A percentile compares a stretch with the other conserved stretches of the same genome.
Conservation (phyloP, 2,329 filamentous ascomycete species). For the Aspergillus ochraceus region DNA sequence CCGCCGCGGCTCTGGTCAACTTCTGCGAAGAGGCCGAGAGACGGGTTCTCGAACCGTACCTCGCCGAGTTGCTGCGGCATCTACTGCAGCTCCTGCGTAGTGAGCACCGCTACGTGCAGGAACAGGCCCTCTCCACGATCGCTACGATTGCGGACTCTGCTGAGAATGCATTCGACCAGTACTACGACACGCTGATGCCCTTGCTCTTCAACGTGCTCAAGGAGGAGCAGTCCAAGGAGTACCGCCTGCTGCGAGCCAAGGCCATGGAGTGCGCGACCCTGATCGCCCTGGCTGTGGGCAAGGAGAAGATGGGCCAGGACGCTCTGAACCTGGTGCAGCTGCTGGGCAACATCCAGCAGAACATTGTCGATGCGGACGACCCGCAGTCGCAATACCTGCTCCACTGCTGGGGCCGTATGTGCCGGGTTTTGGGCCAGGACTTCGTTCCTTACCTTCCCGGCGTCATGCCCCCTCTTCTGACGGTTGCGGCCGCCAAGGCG, state of each 20-base stretch:
- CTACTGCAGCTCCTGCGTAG: conserved; percentile 86
- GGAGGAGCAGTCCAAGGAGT: conserved; percentile 90
- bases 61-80: conserved; percentile 81
- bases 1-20: conserved; percentile 95
- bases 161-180: conserved; percentile 89
- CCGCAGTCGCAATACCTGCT: conserved; percentile 95
- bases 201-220: conserved; percentile 85
- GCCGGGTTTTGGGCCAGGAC: conserved; percentile 83
- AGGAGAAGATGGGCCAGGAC: conserved; percentile 85
- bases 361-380: conserved; percentile 86
- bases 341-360: conserved; percentile 80
- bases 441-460: conserved; percentile 90
- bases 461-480: conserved; percentile 90
- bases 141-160: conserved; percentile 98
- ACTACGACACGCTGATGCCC: conserved; percentile 95
- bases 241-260: conserved; percentile 86
- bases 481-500: conserved; percentile 90
- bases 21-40: conserved; percentile 99
- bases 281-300: conserved; percentile 89
- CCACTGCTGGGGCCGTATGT: conserved; percentile 99
- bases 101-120: conserved; percentile 93
- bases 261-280: conserved; percentile 98
- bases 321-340: conserved; percentile 85
- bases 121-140: conserved; percentile 96
- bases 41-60: conserved; percentile 83